Conservation (phyloP, 83 land plant species). For the Isoetes engelmannii region DNA sequence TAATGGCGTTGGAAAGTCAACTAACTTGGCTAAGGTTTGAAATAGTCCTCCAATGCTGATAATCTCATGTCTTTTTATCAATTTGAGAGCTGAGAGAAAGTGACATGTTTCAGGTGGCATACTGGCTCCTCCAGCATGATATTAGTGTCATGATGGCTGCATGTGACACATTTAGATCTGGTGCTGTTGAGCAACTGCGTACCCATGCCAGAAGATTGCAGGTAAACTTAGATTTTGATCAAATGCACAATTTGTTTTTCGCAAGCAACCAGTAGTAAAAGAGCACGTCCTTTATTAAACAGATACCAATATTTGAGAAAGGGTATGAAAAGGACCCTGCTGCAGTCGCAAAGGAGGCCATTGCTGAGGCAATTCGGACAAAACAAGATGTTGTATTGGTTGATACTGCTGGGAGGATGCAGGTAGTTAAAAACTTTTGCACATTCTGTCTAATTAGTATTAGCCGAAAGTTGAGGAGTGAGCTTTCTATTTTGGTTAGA, state of each 20-base stretch:
- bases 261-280: no score
- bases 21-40: constrained; percentile 89
- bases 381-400: constrained; percentile 95
- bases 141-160: constrained; percentile 98
- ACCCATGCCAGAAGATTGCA: constrained; percentile 96
- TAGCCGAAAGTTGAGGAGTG: no score
- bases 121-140: constrained; percentile 92
- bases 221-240: constrained; percentile 24
- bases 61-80: constrained; percentile 2
- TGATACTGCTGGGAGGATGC: constrained; percentile 99
- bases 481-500: no score
- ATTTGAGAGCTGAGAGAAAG: neutral
- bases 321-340: constrained; percentile 99
- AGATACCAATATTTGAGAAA: constrained; percentile 91
- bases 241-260: no score
- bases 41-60: neutral
- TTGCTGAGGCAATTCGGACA: constrained; percentile 70
- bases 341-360: constrained; percentile 92
- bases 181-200: constrained; percentile 95
- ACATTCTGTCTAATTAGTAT: no score
- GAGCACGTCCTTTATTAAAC: no score
- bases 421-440: constrained; percentile 36
- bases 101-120: constrained; percentile 64
- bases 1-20: constrained; percentile 99
- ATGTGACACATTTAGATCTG: constrained; percentile 96